phyloP scores from a whole-genome alignment of 345 rosid species.

The Lagerstroemia speciosa region DNA sequence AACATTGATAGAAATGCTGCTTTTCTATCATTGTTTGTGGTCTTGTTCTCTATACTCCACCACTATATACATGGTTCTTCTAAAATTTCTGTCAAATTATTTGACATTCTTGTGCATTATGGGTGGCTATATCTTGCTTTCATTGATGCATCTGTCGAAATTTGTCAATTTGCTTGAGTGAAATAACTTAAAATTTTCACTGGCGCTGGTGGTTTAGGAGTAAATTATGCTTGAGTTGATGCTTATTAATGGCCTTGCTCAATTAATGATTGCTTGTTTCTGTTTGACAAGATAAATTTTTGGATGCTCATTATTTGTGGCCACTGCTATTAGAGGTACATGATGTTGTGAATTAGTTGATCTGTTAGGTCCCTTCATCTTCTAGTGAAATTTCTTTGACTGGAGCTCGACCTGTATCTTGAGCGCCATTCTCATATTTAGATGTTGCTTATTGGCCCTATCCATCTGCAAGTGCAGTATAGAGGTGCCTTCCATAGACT shows the following conservation, averaged over 20 bases:
- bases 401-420: background rate
- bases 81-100: background rate
- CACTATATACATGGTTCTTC: background rate
- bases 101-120: background rate
- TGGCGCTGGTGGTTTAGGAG: background rate
- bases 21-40: background rate
- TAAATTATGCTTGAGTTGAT: background rate
- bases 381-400: background rate
- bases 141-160: no score
- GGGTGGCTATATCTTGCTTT: background rate
- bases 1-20: background rate
- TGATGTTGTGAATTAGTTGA: background rate
- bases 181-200: background rate
- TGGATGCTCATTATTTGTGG: background rate
- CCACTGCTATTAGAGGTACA: background rate
- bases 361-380: background rate
- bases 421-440: background rate
- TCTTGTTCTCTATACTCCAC: background rate
- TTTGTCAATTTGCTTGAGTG: background rate
- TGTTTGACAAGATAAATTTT: background rate
- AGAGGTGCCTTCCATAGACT: slow-evolving; percentile 33
- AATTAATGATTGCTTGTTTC: background rate
- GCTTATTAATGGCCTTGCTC: background rate
- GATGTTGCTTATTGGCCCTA: background rate
- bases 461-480: slow-evolving; percentile 32